Evolutionary conservation across 1,284 basidiomycete genomes (phyloP).

Genomic region (Stygiomarasmius scandens): DNA sequence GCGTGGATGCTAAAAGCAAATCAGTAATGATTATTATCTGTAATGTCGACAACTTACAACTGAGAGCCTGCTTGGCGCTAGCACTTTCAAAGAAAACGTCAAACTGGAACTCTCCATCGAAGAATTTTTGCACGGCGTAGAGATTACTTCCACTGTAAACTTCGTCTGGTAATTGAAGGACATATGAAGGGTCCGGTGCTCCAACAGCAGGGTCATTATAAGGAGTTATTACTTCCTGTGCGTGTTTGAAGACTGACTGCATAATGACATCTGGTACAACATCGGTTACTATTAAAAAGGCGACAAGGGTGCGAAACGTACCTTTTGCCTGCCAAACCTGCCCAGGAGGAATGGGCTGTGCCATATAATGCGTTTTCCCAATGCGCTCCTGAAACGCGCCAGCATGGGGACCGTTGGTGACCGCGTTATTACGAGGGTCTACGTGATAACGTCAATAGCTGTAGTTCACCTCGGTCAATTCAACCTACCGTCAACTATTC

Average conservation of each 20-base stretch:
- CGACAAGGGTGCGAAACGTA: slow-evolving; percentile 25
- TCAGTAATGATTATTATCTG: slow-evolving; percentile 8
- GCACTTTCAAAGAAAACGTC: slow-evolving; percentile 85
- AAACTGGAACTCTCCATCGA: slow-evolving; percentile 83
- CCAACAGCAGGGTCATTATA: slow-evolving; percentile 55
- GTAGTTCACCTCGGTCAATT: background rate
- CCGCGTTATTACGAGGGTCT: slow-evolving; percentile 62
- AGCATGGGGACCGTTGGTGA: slow-evolving; percentile 57
- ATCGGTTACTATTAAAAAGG: background rate
- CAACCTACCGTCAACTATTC: slow-evolving; percentile 74
- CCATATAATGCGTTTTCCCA: slow-evolving; percentile 76
- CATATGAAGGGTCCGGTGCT: slow-evolving; percentile 78
- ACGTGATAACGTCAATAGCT: slow-evolving; percentile 6
- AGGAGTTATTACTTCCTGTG: slow-evolving; percentile 54
- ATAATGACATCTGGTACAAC: slow-evolving; percentile 61
- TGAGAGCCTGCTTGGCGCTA: slow-evolving; percentile 60
- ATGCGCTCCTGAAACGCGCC: slow-evolving; percentile 64
- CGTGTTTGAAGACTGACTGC: slow-evolving; percentile 61
- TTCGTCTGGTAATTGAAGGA: slow-evolving; percentile 78
- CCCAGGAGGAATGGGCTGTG: slow-evolving; percentile 63
- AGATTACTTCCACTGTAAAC: slow-evolving; percentile 75
- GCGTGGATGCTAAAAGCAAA: slow-evolving; percentile 46
- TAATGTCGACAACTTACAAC: slow-evolving; percentile 46
- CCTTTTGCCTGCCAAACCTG: slow-evolving; percentile 87
- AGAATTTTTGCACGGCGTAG: slow-evolving; percentile 84